Evolutionary conservation across 805 yeast species (phyloP), one percentile per base, ranked within the genome.

Genomic region (Ogataea paradorogensis): DNA sequence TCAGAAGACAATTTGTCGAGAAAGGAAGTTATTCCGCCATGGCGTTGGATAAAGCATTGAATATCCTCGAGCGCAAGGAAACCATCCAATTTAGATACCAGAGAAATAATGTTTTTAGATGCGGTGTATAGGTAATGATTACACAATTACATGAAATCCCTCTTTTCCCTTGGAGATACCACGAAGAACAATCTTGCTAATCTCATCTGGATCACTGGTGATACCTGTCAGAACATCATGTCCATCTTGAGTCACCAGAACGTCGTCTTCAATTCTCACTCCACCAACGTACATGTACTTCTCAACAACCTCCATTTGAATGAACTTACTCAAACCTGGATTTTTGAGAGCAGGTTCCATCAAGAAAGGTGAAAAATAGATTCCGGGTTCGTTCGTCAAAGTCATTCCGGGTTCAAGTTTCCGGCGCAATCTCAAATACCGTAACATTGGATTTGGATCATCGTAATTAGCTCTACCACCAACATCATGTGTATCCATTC

Each of bases 401-500:
- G 84, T 89, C 95, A 91, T 89, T 11, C 86, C 84, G 28, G 70
- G 68, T 59, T 78, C 66, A 40, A 91, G 71, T 1, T 65, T 60
- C 54, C 98, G 78, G 53, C 98, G 76, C 40, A 93, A 65, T 59
- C 99, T 80, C 56, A 91, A 73, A 58, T 85, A 88, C 42, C 74
- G 67, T 53, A 88, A 73, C 63, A 83, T 71, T 20, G 85, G 84
- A 59, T 93, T 81, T 7, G 84, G 74, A 59, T 91, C 99, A 3
- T 80, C 76, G 59, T 90, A 90, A 61, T 91, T 80, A 11, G 98
- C 80, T 47, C 72, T 58, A 1, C 99, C 98, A 29, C 87, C 98
- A 33, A 88, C 95, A 63, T 91, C 99, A 62, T 93, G 99, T 3
- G 96, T 89, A 58, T 91, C 96, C 83, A 91, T 73, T 16, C 99